Conservation (phyloP, 1,139 yeast species). For the Martiniozyma asiatica region DNA sequence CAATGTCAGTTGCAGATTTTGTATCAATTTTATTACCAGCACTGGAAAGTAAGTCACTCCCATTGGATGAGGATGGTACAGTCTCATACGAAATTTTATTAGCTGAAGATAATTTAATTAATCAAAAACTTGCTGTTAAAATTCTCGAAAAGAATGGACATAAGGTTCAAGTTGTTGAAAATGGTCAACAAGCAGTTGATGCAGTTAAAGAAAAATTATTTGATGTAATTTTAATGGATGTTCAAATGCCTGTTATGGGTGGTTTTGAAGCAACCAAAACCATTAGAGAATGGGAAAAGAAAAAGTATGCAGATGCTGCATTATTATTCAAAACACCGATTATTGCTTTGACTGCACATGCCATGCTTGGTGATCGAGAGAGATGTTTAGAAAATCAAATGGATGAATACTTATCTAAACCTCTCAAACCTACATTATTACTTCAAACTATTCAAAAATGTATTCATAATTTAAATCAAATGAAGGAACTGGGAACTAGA, state of each 20-base stretch:
- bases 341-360: constrained; percentile 84
- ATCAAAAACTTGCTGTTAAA: constrained; percentile 76
- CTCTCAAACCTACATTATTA: constrained; percentile 69
- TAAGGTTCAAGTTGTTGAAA: constrained; percentile 71
- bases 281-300: constrained; percentile 80
- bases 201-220: constrained; percentile 56
- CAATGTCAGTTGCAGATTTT: constrained; percentile 69
- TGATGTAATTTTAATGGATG: constrained; percentile 85
- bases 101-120: constrained; percentile 81
- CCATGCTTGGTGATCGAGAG: constrained; percentile 85
- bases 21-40: constrained; percentile 81
- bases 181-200: constrained; percentile 73
- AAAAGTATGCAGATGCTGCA: constrained; percentile 59
- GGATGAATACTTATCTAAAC: constrained; percentile 85
- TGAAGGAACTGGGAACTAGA: constrained; percentile 30
- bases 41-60: constrained; percentile 67
- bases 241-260: constrained; percentile 93
- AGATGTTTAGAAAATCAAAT: constrained; percentile 77
- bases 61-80: constrained; percentile 70
- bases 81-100: constrained; percentile 61
- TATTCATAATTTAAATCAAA: constrained; percentile 54
- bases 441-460: constrained; percentile 80
- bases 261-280: constrained; percentile 85
- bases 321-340: constrained; percentile 59
- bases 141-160: constrained; percentile 78